Evolutionary conservation across 805 yeast species (phyloP), one percentile per base, ranked within the genome.

Genomic region (Yamadazyma scolyti): DNA sequence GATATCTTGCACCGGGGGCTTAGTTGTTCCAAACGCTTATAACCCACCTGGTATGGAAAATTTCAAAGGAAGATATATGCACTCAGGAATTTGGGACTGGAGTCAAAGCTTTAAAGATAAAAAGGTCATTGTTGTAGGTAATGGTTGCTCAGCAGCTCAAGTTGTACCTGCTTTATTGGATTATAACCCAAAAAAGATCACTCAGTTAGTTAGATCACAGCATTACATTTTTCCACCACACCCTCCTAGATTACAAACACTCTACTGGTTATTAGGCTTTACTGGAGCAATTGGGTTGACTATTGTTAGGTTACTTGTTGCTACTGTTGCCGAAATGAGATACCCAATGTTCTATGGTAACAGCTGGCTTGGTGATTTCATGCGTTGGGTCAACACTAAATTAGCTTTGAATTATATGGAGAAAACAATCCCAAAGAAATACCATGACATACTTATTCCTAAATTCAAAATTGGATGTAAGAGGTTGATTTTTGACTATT

Each of bases 141-240:
- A 61, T 42, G 71, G 71, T 2, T 64, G 71, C 34, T 61, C 68
- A 4, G 69, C 68, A 2, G 57, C 54, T 14, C 69, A 64, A 37
- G 48, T 63, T n/a, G 43, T 64, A 10, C 69, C 71, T 6, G 58
- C 57, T 1, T 34, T 64, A 18, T 42, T 64, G 39, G 51, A 49
- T 24, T 37, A 16, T 19, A 47, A 52, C 8, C 46, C 46, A 4
- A 39, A 50, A 31, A 39, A 51, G 4, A 43, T 64, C 5, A 50
- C 53, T 5, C 70, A 64, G 39, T 30, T 63, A 6, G 50, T 55
- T 16, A 47, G 65, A 33, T 50, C 65, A 5, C 54, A 56, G 37
- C 69, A 62, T 40, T 60, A 55, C 43, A 52, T 64, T 26, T 44
- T 56, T 54, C 69, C 68, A 6, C 68, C 68, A 9, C 43, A 57